Base-by-base conservation (phyloP, 495 filamentous ascomycete genomes). In the Lasiosphaeriaceae sp. region DNA sequence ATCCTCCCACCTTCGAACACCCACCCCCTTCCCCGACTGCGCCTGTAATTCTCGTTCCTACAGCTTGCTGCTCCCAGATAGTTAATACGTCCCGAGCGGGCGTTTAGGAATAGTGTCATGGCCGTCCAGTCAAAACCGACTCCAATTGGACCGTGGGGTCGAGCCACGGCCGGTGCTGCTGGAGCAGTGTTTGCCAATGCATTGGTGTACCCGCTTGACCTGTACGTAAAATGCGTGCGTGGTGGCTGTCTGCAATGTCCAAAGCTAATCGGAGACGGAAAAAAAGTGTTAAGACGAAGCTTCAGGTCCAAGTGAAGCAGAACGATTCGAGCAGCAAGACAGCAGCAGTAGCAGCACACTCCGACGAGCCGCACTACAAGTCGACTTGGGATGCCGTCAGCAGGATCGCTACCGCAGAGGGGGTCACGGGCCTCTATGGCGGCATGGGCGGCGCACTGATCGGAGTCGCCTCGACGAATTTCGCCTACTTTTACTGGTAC, bases 401-500 rank as follows among this genome's bases (percentile, higher is more conserved):
- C 41, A 94, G 92, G 73, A 97, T 99, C 64, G 71, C 86, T 17
- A 83, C 84, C 48, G 86, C 89, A 57, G 93, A 97, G 47, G 95
- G 94, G 14, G 35, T 94, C 16, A 58, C 71, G 16, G 94, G 95
- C 2, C 82, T 99, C 21, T 99, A 97, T 66, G 84, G 89, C 44
- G 94, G 94, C 48, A 92, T 99, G 66, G 74, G 80, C 47, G 92
- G 95, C 17, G 83, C 90, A 7, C 79, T 99, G 11, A 73, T 97
- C 17, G 94, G 94, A 44, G 95, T 97, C 14, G 93, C 90, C 8
- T 96, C 92, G 14, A 97, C 92, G 55, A 99, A 99, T 69, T 99
- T 99, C 67, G 94, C 94, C 57, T 99, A 99, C 74, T 99, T 99
- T 67, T 99, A 97, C 78, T 99, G 94, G 94, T 97, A 99, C 72